These are phyloP conservation scores for Avena insularis DNA, from an alignment of 176 grass and related monocot species.

Conservation along the genomic window DNA sequence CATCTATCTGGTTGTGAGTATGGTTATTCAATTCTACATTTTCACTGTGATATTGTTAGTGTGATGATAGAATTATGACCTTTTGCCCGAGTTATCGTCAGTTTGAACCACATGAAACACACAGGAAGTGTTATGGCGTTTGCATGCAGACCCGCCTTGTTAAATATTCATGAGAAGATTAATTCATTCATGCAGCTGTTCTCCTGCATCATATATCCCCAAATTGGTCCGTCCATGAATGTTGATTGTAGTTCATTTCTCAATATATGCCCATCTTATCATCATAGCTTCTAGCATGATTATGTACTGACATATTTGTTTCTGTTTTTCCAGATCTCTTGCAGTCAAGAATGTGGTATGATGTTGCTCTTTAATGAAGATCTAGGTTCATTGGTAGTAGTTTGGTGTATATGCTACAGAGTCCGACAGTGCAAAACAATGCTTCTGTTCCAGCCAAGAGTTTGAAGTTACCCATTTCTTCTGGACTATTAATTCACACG, in stretches of 20 bases:
- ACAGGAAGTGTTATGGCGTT: constrained; percentile 2
- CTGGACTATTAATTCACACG: neutral
- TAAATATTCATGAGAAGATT: neutral
- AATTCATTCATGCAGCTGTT: neutral
- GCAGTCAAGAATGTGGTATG: constrained; percentile 14
- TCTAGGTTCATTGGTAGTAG: constrained; percentile 37
- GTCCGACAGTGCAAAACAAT: constrained; percentile 16
- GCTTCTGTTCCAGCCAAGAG: constrained; percentile 14
- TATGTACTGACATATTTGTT: constrained; percentile 25
- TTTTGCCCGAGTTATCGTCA: neutral
- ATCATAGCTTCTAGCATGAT: neutral
- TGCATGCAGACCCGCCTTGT: neutral
- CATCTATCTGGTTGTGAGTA: neutral
- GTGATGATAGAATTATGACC: constrained; percentile 1
- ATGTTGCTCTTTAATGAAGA: constrained; percentile 26
- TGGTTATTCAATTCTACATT: neutral
- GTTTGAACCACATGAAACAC: neutral
- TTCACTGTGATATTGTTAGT: neutral
- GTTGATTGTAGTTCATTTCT: constrained; percentile 9
- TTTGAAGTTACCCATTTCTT: neutral
- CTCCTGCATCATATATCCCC: neutral
- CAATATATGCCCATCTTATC: neutral
- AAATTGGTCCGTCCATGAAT: neutral
- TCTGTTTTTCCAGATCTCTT: constrained; percentile 35
- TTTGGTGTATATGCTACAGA: constrained; percentile 31